These are phyloP conservation scores for Talaromyces ruber DNA, from an alignment of 495 filamentous ascomycete species.

Conservation along the genomic window DNA sequence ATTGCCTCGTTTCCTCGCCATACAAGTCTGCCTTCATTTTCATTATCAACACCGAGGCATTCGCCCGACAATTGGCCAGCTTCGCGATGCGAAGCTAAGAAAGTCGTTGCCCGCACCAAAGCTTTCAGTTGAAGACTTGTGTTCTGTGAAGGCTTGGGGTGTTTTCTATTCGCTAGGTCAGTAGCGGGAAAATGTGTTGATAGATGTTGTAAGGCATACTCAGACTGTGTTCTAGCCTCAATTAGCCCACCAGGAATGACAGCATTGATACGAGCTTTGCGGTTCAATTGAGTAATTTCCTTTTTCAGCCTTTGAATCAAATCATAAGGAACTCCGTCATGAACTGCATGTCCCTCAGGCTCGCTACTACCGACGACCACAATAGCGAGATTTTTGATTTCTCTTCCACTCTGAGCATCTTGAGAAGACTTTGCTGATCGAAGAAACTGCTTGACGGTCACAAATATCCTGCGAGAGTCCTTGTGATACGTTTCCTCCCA, in stretches of 20 bases:
- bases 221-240: conserved; percentile 22
- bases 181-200: conserved; percentile 37
- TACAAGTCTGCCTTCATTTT: conserved; percentile 41
- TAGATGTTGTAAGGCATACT: conserved; percentile 28
- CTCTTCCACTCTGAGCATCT: conserved; percentile 16
- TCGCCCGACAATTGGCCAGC: conserved; percentile 49
- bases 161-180: conserved; percentile 37
- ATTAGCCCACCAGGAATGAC: conserved; percentile 44
- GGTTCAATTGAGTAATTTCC: conserved; percentile 45
- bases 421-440: conserved; percentile 27
- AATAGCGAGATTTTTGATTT: conserved; percentile 42
- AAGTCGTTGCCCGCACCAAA: conserved; percentile 40
- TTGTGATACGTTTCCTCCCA: conserved; percentile 44
- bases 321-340: conserved; percentile 47
- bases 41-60: conserved; percentile 41
- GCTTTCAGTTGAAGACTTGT: neutral
- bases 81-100: conserved; percentile 43
- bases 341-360: conserved; percentile 23
- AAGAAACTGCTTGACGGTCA: conserved; percentile 52
- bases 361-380: conserved; percentile 46
- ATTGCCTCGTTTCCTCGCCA: conserved; percentile 35
- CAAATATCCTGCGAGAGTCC: conserved; percentile 45
- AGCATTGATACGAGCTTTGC: conserved; percentile 45
- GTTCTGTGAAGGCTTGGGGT: neutral
- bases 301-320: conserved; percentile 44